A percentile compares a stretch with the other conserved stretches of the same genome.
Conservation (phyloP, 1,284 basidiomycete genomes). For the Pterulicium gracile region DNA sequence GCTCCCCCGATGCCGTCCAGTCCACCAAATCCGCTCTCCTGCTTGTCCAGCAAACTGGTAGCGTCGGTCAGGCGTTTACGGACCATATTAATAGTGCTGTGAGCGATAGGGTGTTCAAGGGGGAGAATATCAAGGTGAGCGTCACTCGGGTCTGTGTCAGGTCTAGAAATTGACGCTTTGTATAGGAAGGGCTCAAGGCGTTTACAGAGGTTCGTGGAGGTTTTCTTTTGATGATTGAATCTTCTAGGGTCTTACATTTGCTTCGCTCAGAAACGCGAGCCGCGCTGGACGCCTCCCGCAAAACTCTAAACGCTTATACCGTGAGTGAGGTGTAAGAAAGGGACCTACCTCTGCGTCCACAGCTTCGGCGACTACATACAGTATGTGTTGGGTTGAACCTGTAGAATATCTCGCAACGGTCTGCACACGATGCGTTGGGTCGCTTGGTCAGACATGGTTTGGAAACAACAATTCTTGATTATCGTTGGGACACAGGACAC, state of each 20-base stretch:
- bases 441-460: too few species aligned
- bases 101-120: constrained; percentile 46
- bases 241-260: constrained; percentile 5
- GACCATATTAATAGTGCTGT: constrained; percentile 38
- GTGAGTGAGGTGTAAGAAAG: too few species aligned
- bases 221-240: constrained; percentile 7
- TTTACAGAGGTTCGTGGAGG: constrained; percentile 18
- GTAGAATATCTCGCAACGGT: too few species aligned
- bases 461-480: too few species aligned
- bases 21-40: constrained; percentile 60
- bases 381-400: too few species aligned
- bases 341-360: too few species aligned
- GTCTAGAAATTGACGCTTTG: constrained; percentile 2
- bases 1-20: constrained; percentile 76
- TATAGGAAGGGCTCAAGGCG: constrained; percentile 30
- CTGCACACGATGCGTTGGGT: too few species aligned
- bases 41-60: constrained; percentile 42
- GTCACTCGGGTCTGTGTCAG: constrained; percentile 1
- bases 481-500: too few species aligned
- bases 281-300: background rate
- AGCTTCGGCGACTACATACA: too few species aligned
- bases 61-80: constrained; percentile 42
- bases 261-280: background rate
- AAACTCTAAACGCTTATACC: too few species aligned
- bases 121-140: constrained; percentile 65